Percentiles rank a stretch among this genome's conserved stretches.
phyloP scores from a whole-genome alignment of 2,329 filamentous ascomycete genomes.

The Colletotrichum sp. region DNA sequence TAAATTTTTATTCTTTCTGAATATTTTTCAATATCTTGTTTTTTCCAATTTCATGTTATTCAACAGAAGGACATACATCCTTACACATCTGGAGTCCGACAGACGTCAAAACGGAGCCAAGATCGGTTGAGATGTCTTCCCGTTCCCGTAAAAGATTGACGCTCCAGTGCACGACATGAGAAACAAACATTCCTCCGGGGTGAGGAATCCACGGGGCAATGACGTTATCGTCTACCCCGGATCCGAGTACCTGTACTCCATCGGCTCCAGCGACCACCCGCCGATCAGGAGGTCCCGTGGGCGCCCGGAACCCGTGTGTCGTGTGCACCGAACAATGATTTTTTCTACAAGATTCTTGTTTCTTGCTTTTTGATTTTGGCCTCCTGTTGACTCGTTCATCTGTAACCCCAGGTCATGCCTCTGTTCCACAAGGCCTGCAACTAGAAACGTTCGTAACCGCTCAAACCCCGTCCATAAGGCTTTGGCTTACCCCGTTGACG shows the following conservation, averaged over 20 bases:
- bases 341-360: not conserved
- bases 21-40: not conserved
- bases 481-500: not conserved
- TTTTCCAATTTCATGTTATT: not conserved
- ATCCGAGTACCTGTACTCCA: slow-evolving; percentile 3
- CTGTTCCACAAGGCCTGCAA: not conserved
- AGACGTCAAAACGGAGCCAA: slow-evolving; percentile 15
- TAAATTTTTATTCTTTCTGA: not conserved
- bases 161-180: not conserved
- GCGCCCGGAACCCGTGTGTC: not conserved
- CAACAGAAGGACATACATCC: not conserved
- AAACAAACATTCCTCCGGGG: not conserved
- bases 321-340: not conserved
- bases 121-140: not conserved
- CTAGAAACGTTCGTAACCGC: not conserved
- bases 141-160: slow-evolving; percentile 8
- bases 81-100: not conserved
- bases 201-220: slow-evolving; percentile 7
- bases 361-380: not conserved
- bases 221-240: slow-evolving; percentile 18
- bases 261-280: slow-evolving; percentile 1
- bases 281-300: not conserved
- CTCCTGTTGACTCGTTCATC: not conserved
- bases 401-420: not conserved
- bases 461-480: not conserved